These are phyloP conservation scores for Penicillium parvum DNA, from an alignment of 495 filamentous ascomycete genomes.

Conservation along the genomic window DNA sequence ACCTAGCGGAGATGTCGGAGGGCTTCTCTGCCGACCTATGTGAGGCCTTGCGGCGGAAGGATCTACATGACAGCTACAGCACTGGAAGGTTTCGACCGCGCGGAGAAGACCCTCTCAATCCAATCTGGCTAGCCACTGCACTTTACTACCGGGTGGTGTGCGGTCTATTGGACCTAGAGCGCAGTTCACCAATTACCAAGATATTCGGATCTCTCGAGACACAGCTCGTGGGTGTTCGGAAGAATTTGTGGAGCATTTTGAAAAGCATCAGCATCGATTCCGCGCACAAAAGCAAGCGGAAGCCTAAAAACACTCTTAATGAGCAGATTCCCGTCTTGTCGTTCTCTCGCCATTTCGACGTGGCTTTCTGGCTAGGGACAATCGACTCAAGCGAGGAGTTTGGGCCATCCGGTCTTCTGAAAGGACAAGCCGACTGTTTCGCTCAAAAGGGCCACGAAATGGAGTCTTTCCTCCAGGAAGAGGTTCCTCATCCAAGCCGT, in stretches of 20 bases:
- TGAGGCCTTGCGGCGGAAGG: conserved; percentile 1
- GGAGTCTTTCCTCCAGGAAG: too few relatives aligned
- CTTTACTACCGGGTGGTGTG: conserved; percentile 15
- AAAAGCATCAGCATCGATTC: not conserved
- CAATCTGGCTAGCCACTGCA: conserved; percentile 10
- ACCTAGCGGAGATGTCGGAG: not conserved
- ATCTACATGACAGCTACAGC: not conserved
- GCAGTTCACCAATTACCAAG: not conserved
- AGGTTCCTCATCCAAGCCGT: too few relatives aligned
- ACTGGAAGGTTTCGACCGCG: not conserved
- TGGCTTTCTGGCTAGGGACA: not conserved
- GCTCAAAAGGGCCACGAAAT: too few relatives aligned
- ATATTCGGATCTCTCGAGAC: conserved; percentile 4
- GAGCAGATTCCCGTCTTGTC: conserved; percentile 3
- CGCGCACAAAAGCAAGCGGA: not conserved
- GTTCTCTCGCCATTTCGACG: not conserved
- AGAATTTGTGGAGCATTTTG: conserved; percentile 2
- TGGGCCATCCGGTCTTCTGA: not conserved
- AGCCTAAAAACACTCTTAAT: not conserved
- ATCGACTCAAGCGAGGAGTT: not conserved
- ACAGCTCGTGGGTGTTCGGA: not conserved
- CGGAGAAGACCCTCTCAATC: not conserved
- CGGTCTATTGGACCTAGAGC: conserved; percentile 4
- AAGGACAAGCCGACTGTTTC: not conserved
- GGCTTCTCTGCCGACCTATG: not conserved